A percentile compares a stretch with the other conserved stretches of the same genome.
Evolutionary conservation across 345 rosid species (phyloP).

Genomic region (Luvunga scandens): DNA sequence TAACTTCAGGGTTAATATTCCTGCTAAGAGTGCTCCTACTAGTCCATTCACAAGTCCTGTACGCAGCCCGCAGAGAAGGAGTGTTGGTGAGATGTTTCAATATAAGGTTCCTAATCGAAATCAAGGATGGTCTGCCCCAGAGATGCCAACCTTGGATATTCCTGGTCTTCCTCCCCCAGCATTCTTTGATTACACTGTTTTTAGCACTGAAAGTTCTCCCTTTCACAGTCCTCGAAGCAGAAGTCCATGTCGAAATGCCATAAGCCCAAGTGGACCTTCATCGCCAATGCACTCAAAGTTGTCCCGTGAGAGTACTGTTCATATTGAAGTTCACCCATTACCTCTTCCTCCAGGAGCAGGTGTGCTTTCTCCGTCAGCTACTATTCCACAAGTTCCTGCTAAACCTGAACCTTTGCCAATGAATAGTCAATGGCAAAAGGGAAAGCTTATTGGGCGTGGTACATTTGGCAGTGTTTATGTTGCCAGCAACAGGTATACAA

Average conservation of each 20-base stretch:
- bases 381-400: slow-evolving; percentile 34
- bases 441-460: slow-evolving; percentile 98
- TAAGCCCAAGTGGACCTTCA: slow-evolving; percentile 48
- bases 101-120: slow-evolving; percentile 41
- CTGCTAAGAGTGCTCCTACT: slow-evolving; percentile 64
- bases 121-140: slow-evolving; percentile 85
- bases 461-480: slow-evolving; percentile 96
- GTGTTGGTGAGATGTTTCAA: slow-evolving; percentile 36
- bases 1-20: slow-evolving; percentile 42
- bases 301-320: slow-evolving; percentile 32
- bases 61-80: slow-evolving; percentile 51
- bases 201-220: slow-evolving; percentile 66
- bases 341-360: slow-evolving; percentile 93
- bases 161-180: slow-evolving; percentile 63
- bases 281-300: slow-evolving; percentile 51
- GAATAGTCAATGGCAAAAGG: slow-evolving; percentile 82
- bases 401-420: slow-evolving; percentile 47
- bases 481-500: slow-evolving; percentile 72
- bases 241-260: slow-evolving; percentile 46
- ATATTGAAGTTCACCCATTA: slow-evolving; percentile 48
- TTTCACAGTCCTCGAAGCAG: slow-evolving; percentile 61
- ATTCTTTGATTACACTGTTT: slow-evolving; percentile 39
- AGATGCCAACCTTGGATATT: slow-evolving; percentile 52
- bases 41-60: slow-evolving; percentile 62
- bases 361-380: slow-evolving; percentile 36